phyloP scores from a whole-genome alignment of 441 rosid species.

The Melastoma candidum region DNA sequence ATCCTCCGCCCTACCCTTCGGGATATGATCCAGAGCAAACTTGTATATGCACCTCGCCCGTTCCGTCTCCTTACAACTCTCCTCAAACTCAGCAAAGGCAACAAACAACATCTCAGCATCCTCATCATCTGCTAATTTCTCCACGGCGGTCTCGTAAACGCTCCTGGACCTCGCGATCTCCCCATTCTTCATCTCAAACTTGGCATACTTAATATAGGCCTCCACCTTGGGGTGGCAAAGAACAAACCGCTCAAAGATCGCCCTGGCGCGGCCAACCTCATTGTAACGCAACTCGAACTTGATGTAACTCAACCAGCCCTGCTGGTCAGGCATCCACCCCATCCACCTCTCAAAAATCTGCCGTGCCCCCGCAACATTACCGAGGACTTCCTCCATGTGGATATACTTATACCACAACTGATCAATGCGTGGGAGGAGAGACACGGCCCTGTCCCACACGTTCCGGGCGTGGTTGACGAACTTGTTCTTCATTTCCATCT shows the following conservation, averaged over 20 bases:
- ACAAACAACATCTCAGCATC: constrained; percentile 71
- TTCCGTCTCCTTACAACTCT: constrained; percentile 62
- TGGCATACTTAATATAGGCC: constrained; percentile 60
- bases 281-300: constrained; percentile 70
- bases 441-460: constrained; percentile 79
- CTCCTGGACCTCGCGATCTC: constrained; percentile 47
- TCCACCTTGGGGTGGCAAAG: constrained; percentile 55
- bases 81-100: constrained; percentile 80
- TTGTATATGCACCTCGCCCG: constrained; percentile 70
- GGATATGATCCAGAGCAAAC: constrained; percentile 77
- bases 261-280: constrained; percentile 52
- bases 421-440: constrained; percentile 66
- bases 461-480: constrained; percentile 69
- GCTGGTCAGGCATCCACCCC: constrained; percentile 77
- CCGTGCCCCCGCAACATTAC: constrained; percentile 73
- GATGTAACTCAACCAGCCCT: constrained; percentile 76
- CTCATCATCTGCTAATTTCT: constrained; percentile 67
- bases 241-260: constrained; percentile 48
- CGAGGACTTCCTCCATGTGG: constrained; percentile 87
- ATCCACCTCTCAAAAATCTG: constrained; percentile 89
- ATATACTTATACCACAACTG: constrained; percentile 90
- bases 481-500: constrained; percentile 83
- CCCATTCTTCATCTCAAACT: constrained; percentile 82
- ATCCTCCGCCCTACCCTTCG: constrained; percentile 83
- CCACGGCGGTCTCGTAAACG: constrained; percentile 63